Evolutionary conservation across 805 yeast genomes (phyloP).

Genomic region (Jamesozyma jinghongensis): DNA sequence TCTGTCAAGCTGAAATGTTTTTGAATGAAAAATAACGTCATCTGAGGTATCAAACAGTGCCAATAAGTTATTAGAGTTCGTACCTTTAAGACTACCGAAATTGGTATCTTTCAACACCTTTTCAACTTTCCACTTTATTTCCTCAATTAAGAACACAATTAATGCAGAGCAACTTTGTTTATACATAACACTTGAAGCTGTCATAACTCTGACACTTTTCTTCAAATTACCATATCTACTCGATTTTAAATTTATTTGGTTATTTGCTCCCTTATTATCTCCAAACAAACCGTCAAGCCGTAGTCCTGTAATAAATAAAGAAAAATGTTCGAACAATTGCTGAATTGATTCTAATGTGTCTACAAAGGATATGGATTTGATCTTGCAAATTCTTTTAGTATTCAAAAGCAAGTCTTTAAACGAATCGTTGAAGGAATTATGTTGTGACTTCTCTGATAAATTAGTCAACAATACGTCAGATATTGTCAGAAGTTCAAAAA

Average conservation of each 20-base stretch:
- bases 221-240: conserved; percentile 8
- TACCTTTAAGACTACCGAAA: conserved; percentile 16
- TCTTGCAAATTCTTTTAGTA: neutral
- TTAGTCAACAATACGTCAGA: neutral
- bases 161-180: conserved; percentile 14
- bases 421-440: neutral
- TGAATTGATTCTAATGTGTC: neutral
- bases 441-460: neutral
- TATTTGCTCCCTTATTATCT: no score
- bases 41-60: conserved; percentile 9
- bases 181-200: conserved; percentile 18
- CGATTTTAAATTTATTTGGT: neutral
- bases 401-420: neutral
- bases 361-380: neutral
- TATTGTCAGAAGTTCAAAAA: conserved; percentile 1
- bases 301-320: no score
- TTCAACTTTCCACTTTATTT: conserved; percentile 8
- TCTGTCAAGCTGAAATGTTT: conserved; percentile 9
- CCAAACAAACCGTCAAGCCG: neutral
- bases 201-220: conserved; percentile 22
- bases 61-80: conserved; percentile 6
- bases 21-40: conserved; percentile 11
- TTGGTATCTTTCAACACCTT: conserved; percentile 5
- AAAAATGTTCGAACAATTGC: neutral
- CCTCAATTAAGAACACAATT: conserved; percentile 10